These are phyloP conservation scores for Potentilla sterilis DNA, from an alignment of 306 rosid species.

Conservation along the genomic window DNA sequence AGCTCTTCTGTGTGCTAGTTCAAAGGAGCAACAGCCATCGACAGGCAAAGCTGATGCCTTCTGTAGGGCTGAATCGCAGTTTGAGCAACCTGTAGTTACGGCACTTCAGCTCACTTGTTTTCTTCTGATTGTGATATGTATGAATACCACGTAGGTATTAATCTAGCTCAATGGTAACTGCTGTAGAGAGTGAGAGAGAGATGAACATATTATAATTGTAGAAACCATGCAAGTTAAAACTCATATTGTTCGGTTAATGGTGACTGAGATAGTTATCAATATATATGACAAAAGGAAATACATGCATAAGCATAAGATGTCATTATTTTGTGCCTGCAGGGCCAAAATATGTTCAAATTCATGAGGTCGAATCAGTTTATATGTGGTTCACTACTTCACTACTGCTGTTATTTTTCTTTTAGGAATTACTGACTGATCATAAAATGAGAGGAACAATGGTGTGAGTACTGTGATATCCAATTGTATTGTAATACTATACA, in stretches of 20 bases:
- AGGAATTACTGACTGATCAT: background rate
- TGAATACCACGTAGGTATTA: conserved; percentile 1
- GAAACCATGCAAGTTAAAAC: background rate
- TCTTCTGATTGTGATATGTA: background rate
- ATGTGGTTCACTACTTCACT: background rate
- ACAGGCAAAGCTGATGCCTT: conserved; percentile 17
- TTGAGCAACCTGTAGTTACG: conserved; percentile 9
- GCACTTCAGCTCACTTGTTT: background rate
- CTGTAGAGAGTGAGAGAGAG: background rate
- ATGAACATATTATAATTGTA: background rate
- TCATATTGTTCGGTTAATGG: background rate
- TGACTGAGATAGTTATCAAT: background rate
- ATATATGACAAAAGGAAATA: background rate
- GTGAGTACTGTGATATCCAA: no score
- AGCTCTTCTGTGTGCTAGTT: no score
- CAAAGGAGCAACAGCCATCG: no score
- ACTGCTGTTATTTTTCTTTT: background rate
- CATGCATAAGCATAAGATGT: background rate
- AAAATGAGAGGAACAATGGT: no score
- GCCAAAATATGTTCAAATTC: background rate
- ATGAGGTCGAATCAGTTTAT: background rate
- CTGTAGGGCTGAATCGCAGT: background rate
- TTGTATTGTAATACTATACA: no score
- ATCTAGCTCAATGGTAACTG: background rate
- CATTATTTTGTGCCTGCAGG: background rate